Evolutionary conservation across 2,329 filamentous ascomycete genomes (phyloP).

Genomic region (Talaromyces rugulosus): DNA sequence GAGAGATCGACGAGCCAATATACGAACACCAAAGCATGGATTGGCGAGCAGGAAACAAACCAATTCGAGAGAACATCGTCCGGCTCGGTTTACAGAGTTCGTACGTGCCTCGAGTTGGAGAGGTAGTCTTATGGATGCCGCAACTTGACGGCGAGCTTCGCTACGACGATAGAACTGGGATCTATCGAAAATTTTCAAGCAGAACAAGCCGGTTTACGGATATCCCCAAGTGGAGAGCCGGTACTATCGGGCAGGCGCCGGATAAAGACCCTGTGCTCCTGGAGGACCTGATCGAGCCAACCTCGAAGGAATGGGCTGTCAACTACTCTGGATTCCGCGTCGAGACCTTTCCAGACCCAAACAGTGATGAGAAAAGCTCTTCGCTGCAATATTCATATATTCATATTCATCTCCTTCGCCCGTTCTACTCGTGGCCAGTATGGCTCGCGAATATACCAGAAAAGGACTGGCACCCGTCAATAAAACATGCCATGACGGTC

Average conservation of each 20-base stretch:
- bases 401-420: slow-evolving; percentile 50
- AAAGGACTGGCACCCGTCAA: slow-evolving; percentile 48
- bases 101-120: slow-evolving; percentile 53
- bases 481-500: slow-evolving; percentile 50
- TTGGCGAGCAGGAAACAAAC: slow-evolving; percentile 50
- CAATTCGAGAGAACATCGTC: slow-evolving; percentile 39
- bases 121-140: slow-evolving; percentile 52
- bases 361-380: slow-evolving; percentile 47
- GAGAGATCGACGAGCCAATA: slow-evolving; percentile 42
- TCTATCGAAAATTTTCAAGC: slow-evolving; percentile 31
- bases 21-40: slow-evolving; percentile 51
- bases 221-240: slow-evolving; percentile 53
- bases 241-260: slow-evolving; percentile 51
- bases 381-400: slow-evolving; percentile 55
- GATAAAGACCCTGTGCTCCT: slow-evolving; percentile 36
- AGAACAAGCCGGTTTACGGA: slow-evolving; percentile 29
- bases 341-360: slow-evolving; percentile 53
- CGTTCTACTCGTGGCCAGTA: slow-evolving; percentile 52
- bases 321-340: slow-evolving; percentile 54
- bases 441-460: slow-evolving; percentile 41
- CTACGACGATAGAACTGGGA: slow-evolving; percentile 26
- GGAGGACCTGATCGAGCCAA: slow-evolving; percentile 44
- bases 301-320: slow-evolving; percentile 38
- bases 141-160: slow-evolving; percentile 28
- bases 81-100: slow-evolving; percentile 42